Percentiles rank a stretch among this genome's conserved stretches.
These are phyloP conservation scores for Cercospora zeae-maydis DNA, from an alignment of 2,329 filamentous ascomycete species.

Conservation along the genomic window DNA sequence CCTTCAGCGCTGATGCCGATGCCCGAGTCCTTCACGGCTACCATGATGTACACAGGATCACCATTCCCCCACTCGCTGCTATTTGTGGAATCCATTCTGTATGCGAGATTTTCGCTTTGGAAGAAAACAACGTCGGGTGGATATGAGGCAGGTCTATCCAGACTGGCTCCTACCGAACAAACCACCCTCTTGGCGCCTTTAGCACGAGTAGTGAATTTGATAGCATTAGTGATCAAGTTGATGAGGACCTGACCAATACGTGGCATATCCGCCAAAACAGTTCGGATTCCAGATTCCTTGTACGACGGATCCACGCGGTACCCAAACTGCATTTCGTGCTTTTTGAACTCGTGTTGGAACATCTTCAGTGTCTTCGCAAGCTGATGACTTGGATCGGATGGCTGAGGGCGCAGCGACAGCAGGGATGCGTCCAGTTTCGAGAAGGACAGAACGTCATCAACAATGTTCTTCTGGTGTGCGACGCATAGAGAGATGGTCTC, in stretches of 20 bases:
- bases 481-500: constrained; percentile 44
- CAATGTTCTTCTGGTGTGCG: constrained; percentile 42
- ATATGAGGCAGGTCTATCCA: constrained; percentile 40
- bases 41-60: constrained; percentile 42
- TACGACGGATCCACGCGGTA: constrained; percentile 31
- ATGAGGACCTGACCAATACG: constrained; percentile 30
- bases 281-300: constrained; percentile 21
- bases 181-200: constrained; percentile 27
- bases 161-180: constrained; percentile 28
- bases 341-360: constrained; percentile 37
- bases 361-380: constrained; percentile 34
- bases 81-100: constrained; percentile 43
- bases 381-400: constrained; percentile 28
- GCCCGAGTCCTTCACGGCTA: constrained; percentile 44
- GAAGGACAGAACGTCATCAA: constrained; percentile 41
- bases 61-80: constrained; percentile 43
- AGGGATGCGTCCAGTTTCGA: constrained; percentile 36
- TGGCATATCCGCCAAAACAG: constrained; percentile 31
- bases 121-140: constrained; percentile 47
- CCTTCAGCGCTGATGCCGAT: constrained; percentile 43
- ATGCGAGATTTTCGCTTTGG: constrained; percentile 35
- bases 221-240: constrained; percentile 32
- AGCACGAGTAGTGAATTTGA: constrained; percentile 35
- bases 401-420: constrained; percentile 30
- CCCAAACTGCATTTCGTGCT: constrained; percentile 30